Conservation (phyloP, 345 rosid genomes). For the Turritis glabra region DNA sequence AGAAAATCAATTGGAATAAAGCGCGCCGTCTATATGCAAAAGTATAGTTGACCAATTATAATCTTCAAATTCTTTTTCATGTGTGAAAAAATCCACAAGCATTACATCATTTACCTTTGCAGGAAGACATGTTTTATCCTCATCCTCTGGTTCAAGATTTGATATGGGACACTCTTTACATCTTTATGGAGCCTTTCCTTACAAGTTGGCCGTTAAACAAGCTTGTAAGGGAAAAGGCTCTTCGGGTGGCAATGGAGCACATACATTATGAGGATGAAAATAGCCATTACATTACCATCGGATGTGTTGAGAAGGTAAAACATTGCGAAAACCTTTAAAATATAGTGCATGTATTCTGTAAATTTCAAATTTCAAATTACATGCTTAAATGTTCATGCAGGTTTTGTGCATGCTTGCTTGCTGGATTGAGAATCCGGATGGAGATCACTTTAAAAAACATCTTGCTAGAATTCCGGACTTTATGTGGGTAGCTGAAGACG, state of each 20-base stretch:
- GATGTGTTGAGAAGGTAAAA: conserved; percentile 57
- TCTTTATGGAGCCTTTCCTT: conserved; percentile 53
- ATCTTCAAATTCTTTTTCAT: background rate
- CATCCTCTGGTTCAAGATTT: conserved; percentile 58
- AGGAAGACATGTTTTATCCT: conserved; percentile 68
- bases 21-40: conserved; percentile 50
- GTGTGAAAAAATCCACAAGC: background rate
- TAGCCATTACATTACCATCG: conserved; percentile 53
- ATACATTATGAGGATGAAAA: conserved; percentile 64
- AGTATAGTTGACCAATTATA: too few species aligned
- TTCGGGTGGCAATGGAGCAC: conserved; percentile 49
- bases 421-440: conserved; percentile 67
- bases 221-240: conserved; percentile 51
- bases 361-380: too few species aligned
- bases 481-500: conserved; percentile 73
- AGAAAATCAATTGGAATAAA: conserved; percentile 52
- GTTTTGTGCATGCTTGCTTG: conserved; percentile 55
- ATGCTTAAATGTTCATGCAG: too few species aligned
- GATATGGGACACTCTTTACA: conserved; percentile 53
- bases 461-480: conserved; percentile 55
- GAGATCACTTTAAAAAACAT: conserved; percentile 57
- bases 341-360: too few species aligned
- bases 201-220: conserved; percentile 55
- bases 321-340: too few species aligned
- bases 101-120: background rate